Base-by-base conservation (phyloP, 2,329 filamentous ascomycete genomes). In the Aspergillus flavus region DNA sequence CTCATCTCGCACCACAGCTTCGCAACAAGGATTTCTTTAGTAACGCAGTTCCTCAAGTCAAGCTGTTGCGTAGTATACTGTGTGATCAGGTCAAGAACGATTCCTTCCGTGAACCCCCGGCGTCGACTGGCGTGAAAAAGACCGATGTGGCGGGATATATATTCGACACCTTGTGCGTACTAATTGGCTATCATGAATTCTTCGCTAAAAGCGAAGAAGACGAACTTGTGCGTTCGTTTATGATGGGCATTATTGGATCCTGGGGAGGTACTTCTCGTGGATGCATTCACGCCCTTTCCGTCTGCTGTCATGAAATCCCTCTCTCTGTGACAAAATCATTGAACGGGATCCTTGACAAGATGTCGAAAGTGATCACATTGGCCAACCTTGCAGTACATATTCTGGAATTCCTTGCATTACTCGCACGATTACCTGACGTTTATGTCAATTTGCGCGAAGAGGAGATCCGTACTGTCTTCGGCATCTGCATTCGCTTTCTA, bases 311-410 rank as follows among this genome's bases (percentile, higher is more conserved):
- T 72, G 95, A 99, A 77, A 86, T 97, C 30, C 94, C 95, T 3
- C 85, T 91, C 21, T 94, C 94, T 14, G 91, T 94, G 58, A 92
- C 91, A 73, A 96, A 94, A 74, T 90, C 89, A 23, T 84, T 98
- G 64, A 91, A 94, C 53, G 91, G 89, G 53, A 92, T 98, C 68
- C 84, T 99, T 61, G 91, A 94, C 72, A 94, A 93, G 75, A 96
- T 99, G 92, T 91, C 94, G 1, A 92, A 94, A 70, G 96, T 97
- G 72, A 96, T 99, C 72, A 98, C 95, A 1, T 94, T 97, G 72
- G 89, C 93, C 7, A 88, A 94, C 61, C 91, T 97, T 41, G 93
- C 94, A 11, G 91, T 97, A 65, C 95, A 99, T 73, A 96, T 99
- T 64, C 83, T 99, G 57, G 95, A 99, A 73, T 98, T 99, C 72